phyloP scores from a whole-genome alignment of 768 basidiomycete genomes.

The Mycena belliarum region DNA sequence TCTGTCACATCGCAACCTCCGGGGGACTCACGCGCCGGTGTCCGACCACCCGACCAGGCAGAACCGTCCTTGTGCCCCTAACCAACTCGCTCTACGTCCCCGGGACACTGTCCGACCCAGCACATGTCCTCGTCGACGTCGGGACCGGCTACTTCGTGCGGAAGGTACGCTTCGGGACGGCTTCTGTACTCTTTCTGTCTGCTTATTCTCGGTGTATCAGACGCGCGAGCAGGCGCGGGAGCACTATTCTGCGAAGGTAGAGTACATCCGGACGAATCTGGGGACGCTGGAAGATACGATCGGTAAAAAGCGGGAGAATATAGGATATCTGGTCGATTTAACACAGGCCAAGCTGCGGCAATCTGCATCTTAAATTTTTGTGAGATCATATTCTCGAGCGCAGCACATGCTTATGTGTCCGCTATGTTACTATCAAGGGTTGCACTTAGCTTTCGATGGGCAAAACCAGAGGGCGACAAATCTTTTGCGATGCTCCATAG shows the following conservation, averaged over 20 bases:
- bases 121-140: constrained; percentile 91
- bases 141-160: constrained; percentile 97
- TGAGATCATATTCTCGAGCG: too few species aligned
- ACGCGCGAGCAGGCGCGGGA: constrained; percentile 76
- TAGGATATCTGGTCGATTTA: constrained; percentile 70
- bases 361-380: too few species aligned
- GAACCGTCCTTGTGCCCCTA: constrained; percentile 87
- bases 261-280: constrained; percentile 80
- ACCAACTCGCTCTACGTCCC: constrained; percentile 96
- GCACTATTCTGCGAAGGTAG: constrained; percentile 81
- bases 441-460: too few species aligned
- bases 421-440: too few species aligned
- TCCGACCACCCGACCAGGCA: constrained; percentile 49
- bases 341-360: constrained; percentile 63
- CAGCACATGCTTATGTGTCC: too few species aligned
- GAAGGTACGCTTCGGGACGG: too few species aligned
- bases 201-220: constrained; percentile 43
- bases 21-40: background rate
- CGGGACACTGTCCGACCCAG: constrained; percentile 79
- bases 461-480: too few species aligned
- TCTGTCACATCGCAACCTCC: background rate
- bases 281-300: constrained; percentile 89
- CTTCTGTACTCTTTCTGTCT: too few species aligned
- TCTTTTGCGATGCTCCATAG: too few species aligned
- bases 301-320: constrained; percentile 87